Conservation (phyloP, 2,329 filamentous ascomycete species). For the Exophiala oligosperma region DNA sequence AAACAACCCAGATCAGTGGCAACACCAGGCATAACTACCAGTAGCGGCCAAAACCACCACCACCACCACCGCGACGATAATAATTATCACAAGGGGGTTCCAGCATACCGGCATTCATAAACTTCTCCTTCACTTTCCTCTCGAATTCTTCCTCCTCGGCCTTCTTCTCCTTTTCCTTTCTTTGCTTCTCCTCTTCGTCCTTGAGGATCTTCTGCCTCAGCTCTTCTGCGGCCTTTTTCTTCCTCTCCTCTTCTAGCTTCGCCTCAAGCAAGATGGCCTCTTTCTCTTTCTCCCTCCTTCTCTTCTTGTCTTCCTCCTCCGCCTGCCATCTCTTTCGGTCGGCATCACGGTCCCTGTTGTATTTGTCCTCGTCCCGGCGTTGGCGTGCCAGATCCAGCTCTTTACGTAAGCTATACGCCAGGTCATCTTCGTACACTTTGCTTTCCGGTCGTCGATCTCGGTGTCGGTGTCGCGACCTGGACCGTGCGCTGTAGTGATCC, state of each 20-base stretch:
- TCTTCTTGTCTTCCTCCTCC: constrained; percentile 30
- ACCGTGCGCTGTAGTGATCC: constrained; percentile 14
- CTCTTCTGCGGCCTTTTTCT: constrained; percentile 28
- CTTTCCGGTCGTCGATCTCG: constrained; percentile 35
- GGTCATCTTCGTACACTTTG: constrained; percentile 35
- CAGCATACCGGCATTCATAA: constrained; percentile 31
- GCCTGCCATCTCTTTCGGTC: constrained; percentile 21
- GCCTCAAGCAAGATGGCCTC: constrained; percentile 28
- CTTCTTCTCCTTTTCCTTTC: constrained; percentile 51
- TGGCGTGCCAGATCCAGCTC: constrained; percentile 34
- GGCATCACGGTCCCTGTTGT: constrained; percentile 32
- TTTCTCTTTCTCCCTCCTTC: constrained; percentile 33
- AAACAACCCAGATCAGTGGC: too few relatives aligned
- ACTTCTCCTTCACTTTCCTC: constrained; percentile 40
- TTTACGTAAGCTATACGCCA: constrained; percentile 30
- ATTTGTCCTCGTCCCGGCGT: constrained; percentile 48
- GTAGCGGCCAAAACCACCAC: neutral
- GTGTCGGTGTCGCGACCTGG: constrained; percentile 34
- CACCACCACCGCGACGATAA: neutral
- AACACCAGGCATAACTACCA: neutral
- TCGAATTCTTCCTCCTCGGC: constrained; percentile 52
- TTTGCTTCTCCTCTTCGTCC: constrained; percentile 39
- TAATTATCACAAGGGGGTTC: constrained; percentile 1
- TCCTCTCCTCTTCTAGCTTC: constrained; percentile 29
- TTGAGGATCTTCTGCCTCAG: constrained; percentile 29